A percentile compares a stretch with the other conserved stretches of the same genome.
These are phyloP conservation scores for Helicostylum pulchrum DNA, from an alignment of 192 early-diverging fungal genomes.

Conservation along the genomic window DNA sequence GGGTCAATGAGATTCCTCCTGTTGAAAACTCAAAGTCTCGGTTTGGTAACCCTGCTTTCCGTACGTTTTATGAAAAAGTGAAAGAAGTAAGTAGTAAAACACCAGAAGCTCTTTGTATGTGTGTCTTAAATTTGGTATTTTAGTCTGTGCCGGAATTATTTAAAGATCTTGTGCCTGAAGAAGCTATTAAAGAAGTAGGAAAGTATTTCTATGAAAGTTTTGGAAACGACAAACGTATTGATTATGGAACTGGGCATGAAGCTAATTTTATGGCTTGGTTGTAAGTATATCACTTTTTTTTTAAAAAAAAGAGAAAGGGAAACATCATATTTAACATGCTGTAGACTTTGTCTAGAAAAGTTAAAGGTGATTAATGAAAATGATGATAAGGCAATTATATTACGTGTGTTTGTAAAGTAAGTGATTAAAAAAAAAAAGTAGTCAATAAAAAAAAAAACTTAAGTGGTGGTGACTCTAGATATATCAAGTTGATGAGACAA, in stretches of 20 bases:
- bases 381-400: conserved; percentile 76
- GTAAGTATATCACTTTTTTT: conserved; percentile 35
- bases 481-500: conserved; percentile 85
- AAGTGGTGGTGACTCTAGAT: conserved; percentile 47
- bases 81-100: conserved; percentile 45
- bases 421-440: background rate
- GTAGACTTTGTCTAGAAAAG: conserved; percentile 73
- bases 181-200: conserved; percentile 52
- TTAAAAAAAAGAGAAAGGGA: background rate
- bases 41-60: conserved; percentile 96
- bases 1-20: conserved; percentile 66
- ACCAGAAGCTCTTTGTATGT: too few species aligned
- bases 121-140: too few species aligned
- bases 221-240: conserved; percentile 90
- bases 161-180: background rate
- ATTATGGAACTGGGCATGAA: conserved; percentile 98
- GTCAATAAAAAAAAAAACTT: background rate
- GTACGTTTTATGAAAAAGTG: conserved; percentile 80
- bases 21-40: conserved; percentile 72
- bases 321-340: conserved; percentile 5
- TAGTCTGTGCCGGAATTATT: background rate
- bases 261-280: conserved; percentile 87
- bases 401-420: conserved; percentile 72
- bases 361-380: conserved; percentile 59
- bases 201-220: conserved; percentile 81